These are phyloP conservation scores for Diacronema lutheri DNA, from an alignment of 78 protist species.

Conservation along the genomic window DNA sequence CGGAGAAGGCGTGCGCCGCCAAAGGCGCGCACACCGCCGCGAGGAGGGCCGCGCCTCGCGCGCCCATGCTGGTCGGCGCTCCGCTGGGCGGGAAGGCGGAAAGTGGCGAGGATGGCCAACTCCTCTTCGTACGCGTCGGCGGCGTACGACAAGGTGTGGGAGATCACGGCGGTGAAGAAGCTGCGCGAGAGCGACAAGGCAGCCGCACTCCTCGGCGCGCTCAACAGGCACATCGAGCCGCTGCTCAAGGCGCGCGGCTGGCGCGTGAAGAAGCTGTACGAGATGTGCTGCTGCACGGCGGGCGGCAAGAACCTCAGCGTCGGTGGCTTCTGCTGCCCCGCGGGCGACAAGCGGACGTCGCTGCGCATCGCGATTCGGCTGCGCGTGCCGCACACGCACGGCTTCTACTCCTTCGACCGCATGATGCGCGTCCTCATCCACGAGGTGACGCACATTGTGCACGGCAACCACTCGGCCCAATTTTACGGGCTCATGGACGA, in stretches of 20 bases:
- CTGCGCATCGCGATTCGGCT: conserved; percentile 1
- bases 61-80: too few relatives aligned
- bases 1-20: too few relatives aligned
- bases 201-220: neutral
- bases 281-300: conserved; percentile 13
- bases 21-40: too few relatives aligned
- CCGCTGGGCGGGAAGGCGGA: too few relatives aligned
- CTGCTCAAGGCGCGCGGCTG: neutral
- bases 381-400: neutral
- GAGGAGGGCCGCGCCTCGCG: too few relatives aligned
- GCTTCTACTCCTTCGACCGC: neutral
- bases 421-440: neutral
- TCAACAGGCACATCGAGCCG: neutral
- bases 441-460: neutral
- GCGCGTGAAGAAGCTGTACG: neutral
- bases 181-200: neutral
- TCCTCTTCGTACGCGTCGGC: too few relatives aligned
- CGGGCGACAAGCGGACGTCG: neutral
- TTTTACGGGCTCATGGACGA: conserved; percentile 1
- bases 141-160: too few relatives aligned
- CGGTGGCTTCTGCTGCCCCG: neutral
- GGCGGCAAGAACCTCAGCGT: neutral
- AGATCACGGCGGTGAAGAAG: neutral
- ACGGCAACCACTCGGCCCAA: neutral
- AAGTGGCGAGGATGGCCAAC: too few relatives aligned